Evolutionary conservation across 352 stramenopile species (phyloP), one percentile per base, ranked within the genome.

Genomic region (Plasmopara muralis): DNA sequence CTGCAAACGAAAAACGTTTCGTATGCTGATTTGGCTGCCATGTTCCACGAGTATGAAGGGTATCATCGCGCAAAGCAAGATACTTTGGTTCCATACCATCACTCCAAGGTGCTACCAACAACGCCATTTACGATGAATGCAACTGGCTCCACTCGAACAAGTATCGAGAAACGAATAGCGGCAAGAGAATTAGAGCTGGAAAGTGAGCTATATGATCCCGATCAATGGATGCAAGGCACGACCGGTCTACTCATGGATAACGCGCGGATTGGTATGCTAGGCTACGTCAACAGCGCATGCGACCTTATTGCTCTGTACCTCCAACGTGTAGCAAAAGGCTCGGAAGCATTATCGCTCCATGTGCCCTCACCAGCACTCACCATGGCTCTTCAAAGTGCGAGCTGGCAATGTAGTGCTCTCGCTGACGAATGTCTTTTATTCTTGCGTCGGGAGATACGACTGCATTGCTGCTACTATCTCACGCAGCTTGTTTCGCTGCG

Each of bases 401-500:
- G 77, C 47, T 84, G 68, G 64, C 70, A 79, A 31, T 90, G 82
- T 51, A 89, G 77, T 33, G 70, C 74, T 12, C 62, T 90, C 39
- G 82, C 77, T 8, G 82, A 88, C 38, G 78, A 88, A 43, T 89
- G 77, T 40, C 68, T 93, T 25, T 68, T 93, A 18, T 90, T 90
- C 44, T 28, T 93, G 38, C 75, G 82, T 28, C 82, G 79, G 5
- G 82, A 93, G 38, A 69, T 88, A 25, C 74, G 78, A 2, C 53
- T 93, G 38, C 79, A 89, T 33, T 86, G 75, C 49, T 86, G 84
- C 50, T 89, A 74, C 46, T 90, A 82, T 35, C 63, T 90, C 47
- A 89, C 74, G n/a, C 79, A 90, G 42, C 66, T 90, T 41, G 60
- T 74, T 6, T 83, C 71, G 2, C 74, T 85, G 43, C 74, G 73